Percentiles rank a stretch among this genome's conserved stretches.
Evolutionary conservation across 306 rosid species (phyloP).

Genomic region (Hippophae tibetana): DNA sequence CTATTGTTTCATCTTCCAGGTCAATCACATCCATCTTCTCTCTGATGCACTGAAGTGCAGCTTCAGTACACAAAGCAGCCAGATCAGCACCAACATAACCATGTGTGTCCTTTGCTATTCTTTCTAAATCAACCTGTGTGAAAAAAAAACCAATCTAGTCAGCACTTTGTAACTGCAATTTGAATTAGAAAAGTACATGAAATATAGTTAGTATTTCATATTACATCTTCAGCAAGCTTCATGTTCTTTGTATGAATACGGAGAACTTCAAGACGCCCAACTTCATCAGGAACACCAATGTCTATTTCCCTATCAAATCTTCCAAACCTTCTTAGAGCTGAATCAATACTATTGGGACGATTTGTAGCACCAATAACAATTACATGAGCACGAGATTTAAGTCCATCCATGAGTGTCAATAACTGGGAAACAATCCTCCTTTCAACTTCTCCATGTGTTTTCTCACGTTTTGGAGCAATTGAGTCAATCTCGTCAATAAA

Average conservation of each 20-base stretch:
- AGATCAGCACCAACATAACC: constrained; percentile 97
- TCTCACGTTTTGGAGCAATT: constrained; percentile 94
- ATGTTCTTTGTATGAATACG: constrained; percentile 95
- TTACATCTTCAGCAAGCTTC: constrained; percentile 94
- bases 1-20: constrained; percentile 89
- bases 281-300: constrained; percentile 90
- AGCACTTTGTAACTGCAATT: background rate
- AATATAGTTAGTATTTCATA: constrained; percentile 4
- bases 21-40: constrained; percentile 97
- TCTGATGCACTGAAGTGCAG: constrained; percentile 95
- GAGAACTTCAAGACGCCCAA: constrained; percentile 94
- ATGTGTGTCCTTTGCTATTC: constrained; percentile 80
- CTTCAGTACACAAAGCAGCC: constrained; percentile 93
- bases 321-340: constrained; percentile 96
- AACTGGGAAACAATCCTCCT: constrained; percentile 96
- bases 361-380: constrained; percentile 96
- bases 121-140: constrained; percentile 81
- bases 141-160: background rate
- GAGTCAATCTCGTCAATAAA: constrained; percentile 95
- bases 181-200: background rate
- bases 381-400: constrained; percentile 87
- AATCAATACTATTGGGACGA: constrained; percentile 94
- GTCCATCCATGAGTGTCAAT: constrained; percentile 93
- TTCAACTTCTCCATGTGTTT: constrained; percentile 98
- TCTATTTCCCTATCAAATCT: constrained; percentile 96